Evolutionary conservation across 176 grass and related monocot genomes (phyloP), one percentile per base, ranked within the genome.

Genomic region (Calamus simplicifolius): DNA sequence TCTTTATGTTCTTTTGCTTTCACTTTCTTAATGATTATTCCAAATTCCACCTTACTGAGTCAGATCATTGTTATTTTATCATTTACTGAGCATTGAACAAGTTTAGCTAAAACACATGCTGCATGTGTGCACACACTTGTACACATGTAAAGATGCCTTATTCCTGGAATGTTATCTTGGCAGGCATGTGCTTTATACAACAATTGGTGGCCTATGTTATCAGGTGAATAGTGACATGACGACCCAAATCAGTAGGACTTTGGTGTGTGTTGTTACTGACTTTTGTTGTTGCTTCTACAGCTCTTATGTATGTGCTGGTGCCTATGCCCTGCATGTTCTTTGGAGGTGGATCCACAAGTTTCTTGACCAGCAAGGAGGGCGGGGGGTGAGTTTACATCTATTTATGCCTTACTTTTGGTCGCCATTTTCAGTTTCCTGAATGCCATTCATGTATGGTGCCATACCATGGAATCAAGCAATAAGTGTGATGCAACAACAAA

Each of bases 141-240:
- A 10, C 12, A 10, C 35, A 43, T 43, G 10, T 28, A 8, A 30
- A 5, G 17, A 5, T 27, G 2, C 25, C 29, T 21, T 21, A 64
- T 50, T 70, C 35, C 35, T 13, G 35, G 35, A 25, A 16, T 69
- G 13, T 18, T 70, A 16, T 81, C 29, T 25, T 80, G 29, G 35
- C 51, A 97, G 92, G 92, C 92, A 69, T 97, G 92, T 73, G 92
- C 84, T 72, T 61, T 97, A 64, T 97, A 97, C 78, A 97, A 66
- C 81, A 97, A 97, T 29, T 97, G 92, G 92, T 97, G 92, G 92
- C 92, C 92, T 29, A 97, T 97, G 92, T 77, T 97, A 83, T 83
- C 92, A 85, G 92, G 92, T 97, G 58, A 85, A 31, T 69, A 19
- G 67, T 80, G 13, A 13, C 23, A 3, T 4, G 15, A 18, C 18